Evolutionary conservation across 2,329 filamentous ascomycete genomes (phyloP), one percentile per base, ranked within the genome.

Genomic region (Verruconis gallopava): DNA sequence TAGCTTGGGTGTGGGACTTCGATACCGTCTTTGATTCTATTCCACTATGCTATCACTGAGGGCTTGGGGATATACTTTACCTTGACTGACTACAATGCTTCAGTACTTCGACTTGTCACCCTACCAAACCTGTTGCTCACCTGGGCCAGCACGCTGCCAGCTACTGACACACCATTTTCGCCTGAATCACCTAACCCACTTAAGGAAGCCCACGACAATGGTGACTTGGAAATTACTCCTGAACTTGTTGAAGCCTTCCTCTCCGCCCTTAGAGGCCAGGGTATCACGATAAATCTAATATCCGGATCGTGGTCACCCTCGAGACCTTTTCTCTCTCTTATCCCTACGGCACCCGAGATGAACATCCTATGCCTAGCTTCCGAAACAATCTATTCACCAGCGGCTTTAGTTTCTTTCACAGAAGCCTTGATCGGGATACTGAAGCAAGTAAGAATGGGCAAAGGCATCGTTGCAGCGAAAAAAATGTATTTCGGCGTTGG

Each of bases 401-500:
- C 77, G 44, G 79, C 81, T 0, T 69, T 86, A 17, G 63, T 66
- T 25, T 70, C 75, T 0, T 91, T 89, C 54, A 74, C 78, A 1
- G 73, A 80, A 30, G 77, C 77, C 3, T 64, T 86, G 11, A 68
- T 80, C 33, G 62, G 62, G 3, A 62, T 84, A 13, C 61, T 86
- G 35, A 53, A 54, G 35, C 50, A 63, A 12, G 65, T 77, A 38
- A 64, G 67, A 39, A 62, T 64, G 40, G 73, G 76, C 0, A 72
- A 71, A 38, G 77, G 79, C 1, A 64, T 85, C 15, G 71, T 89
- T 4, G 83, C 73, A 2, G 84, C 84, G 1, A 91, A 91, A 64
- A 73, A 75, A 49, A 69, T 88, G 9, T 91, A 91, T 59, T 91
- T 91, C 60, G 84, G 84, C 2, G 84, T 91, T 4, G 84, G 84